A percentile compares a stretch with the other conserved stretches of the same genome.
These are phyloP conservation scores for Cladosporium oxysporum DNA, from an alignment of 2,329 filamentous ascomycete genomes.

Conservation along the genomic window DNA sequence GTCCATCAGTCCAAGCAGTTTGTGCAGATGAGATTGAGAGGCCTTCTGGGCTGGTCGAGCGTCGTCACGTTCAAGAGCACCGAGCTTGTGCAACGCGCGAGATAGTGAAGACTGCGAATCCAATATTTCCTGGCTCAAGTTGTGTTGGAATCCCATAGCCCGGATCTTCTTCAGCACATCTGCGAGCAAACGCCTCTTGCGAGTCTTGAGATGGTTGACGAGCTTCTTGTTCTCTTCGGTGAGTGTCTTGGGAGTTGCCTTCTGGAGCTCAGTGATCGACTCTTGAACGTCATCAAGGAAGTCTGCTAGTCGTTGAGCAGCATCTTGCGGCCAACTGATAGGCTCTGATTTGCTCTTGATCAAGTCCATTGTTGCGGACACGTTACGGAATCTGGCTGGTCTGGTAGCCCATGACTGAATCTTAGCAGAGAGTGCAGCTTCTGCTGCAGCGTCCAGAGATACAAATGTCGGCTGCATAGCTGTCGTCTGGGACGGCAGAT, in stretches of 20 bases:
- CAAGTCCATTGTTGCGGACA: constrained; percentile 67
- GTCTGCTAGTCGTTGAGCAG: constrained; percentile 55
- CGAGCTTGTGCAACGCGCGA: constrained; percentile 20
- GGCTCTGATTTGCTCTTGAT: constrained; percentile 54
- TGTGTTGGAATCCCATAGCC: constrained; percentile 86
- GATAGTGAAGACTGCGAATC: constrained; percentile 58
- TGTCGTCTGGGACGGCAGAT: neutral
- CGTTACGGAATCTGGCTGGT: constrained; percentile 70
- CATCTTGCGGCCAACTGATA: constrained; percentile 3
- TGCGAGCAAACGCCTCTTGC: constrained; percentile 86
- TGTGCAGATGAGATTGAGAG: constrained; percentile 75
- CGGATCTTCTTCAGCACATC: constrained; percentile 82
- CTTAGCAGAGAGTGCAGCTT: neutral
- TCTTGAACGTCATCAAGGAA: constrained; percentile 70
- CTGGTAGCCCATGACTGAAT: constrained; percentile 42
- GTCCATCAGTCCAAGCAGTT: constrained; percentile 72
- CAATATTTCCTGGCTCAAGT: constrained; percentile 73
- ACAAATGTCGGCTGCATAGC: neutral
- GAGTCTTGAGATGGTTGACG: constrained; percentile 85
- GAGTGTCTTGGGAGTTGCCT: constrained; percentile 77
- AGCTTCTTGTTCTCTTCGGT: constrained; percentile 83
- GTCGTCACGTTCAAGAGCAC: constrained; percentile 26
- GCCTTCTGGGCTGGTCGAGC: constrained; percentile 32
- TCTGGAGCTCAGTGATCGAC: constrained; percentile 72
- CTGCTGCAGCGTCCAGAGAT: neutral